Base-by-base conservation (phyloP, 805 yeast genomes). In the Wickerhamiella occidentalis region DNA sequence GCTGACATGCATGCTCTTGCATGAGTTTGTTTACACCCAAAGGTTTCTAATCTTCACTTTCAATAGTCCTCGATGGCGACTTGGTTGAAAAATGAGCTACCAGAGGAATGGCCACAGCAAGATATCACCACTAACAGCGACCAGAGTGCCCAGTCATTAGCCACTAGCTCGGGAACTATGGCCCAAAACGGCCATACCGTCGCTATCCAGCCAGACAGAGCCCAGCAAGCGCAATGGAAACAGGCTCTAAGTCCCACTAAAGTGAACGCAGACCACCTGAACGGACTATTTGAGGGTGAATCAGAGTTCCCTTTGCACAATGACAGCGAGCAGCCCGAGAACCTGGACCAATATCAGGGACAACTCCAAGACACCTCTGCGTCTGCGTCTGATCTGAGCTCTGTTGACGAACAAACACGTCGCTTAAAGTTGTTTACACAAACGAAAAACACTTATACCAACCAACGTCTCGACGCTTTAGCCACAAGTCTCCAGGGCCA, bases 371-470 rank as follows among this genome's bases (percentile, higher is more conserved):
- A 45, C n/a, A 22, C 40, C 26, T 35, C 40, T 6, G 40, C 42
- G 4, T 21, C 44, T 18, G 25, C 18, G 21, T 33, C 41, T n/a
- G 45, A 40, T 21, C 26, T 47, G 19, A 37, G 44, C n/a, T 37
- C 44, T 7, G 40, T 40, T 2, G 28, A 35, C 15, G 49, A 47
- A 25, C 41, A 30, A n/a, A 48, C 42, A 35, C 54, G 60, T 9
- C 49, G 55, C 7, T 52, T 58, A 35, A 55, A 58, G 23, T 53
- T 58, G 17, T 58, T 57, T 35, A 45, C 48, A 12, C 58, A 58
- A 7, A 48, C 51, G 3, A 52, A 56, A 1, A 58, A 58, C 36
- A 58, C 61, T 1, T 58, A 49, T 48, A 58, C 61, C 12, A 57
- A 56, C 42, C 55, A 58, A 38, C 50, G 56, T 9, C 49, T 56